These are phyloP conservation scores for Beauveria rudraprayagi DNA, from an alignment of 2,329 filamentous ascomycete species.

Conservation along the genomic window DNA sequence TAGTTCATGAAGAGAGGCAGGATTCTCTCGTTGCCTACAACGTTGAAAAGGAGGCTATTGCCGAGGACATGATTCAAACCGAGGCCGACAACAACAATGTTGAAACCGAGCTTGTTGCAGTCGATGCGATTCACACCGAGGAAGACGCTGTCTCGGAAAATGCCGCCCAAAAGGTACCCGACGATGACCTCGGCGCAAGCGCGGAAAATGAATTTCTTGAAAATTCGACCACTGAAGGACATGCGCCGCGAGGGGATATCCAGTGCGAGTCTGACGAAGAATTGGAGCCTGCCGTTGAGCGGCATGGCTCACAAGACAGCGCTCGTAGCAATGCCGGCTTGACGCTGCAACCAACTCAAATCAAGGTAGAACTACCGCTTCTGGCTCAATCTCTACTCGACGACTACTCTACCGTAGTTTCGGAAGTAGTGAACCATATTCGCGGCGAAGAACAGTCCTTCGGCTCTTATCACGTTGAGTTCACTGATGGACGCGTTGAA, in stretches of 20 bases:
- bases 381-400: neutral
- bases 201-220: neutral
- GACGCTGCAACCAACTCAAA: neutral
- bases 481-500: slow-evolving; percentile 37
- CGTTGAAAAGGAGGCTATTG: neutral
- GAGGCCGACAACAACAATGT: neutral
- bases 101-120: neutral
- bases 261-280: neutral
- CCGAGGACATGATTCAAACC: neutral
- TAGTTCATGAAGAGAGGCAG: neutral
- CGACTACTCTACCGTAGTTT: slow-evolving; percentile 25
- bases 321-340: neutral
- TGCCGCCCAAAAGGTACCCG: neutral
- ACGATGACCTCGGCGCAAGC: neutral
- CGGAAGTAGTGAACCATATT: slow-evolving; percentile 31
- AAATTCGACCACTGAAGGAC: neutral
- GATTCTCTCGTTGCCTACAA: neutral
- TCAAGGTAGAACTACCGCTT: slow-evolving; percentile 12
- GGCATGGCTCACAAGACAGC: neutral
- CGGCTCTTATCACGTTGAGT: slow-evolving; percentile 31
- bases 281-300: too few species aligned
- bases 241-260: neutral
- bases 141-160: neutral
- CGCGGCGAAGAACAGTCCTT: slow-evolving; percentile 21
- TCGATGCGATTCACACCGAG: neutral